These are phyloP conservation scores for Syzygium aqueum DNA, from an alignment of 345 rosid species.

Conservation along the genomic window DNA sequence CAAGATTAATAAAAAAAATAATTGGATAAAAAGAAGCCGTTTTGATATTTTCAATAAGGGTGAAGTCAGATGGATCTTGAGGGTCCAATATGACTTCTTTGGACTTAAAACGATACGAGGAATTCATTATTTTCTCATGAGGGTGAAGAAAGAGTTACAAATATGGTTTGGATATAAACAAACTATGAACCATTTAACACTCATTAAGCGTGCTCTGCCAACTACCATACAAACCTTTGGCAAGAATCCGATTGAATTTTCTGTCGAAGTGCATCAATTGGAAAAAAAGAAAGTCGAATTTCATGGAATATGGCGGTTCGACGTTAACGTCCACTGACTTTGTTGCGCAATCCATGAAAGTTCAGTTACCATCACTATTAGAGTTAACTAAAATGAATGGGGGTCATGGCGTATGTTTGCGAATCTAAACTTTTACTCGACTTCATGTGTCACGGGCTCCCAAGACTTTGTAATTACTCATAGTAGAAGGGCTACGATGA, in stretches of 20 bases:
- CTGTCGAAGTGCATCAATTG: fast-evolving
- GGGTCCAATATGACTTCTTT: too few species aligned
- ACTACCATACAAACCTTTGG: too few species aligned
- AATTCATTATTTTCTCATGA: too few species aligned
- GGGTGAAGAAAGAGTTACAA: too few species aligned
- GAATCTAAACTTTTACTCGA: not conserved
- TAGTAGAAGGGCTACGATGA: not conserved
- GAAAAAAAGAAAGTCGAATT: not conserved
- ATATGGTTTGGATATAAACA: too few species aligned
- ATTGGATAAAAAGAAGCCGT: too few species aligned
- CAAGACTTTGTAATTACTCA: not conserved
- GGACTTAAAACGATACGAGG: too few species aligned
- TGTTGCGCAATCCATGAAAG: not conserved
- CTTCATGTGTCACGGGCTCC: not conserved
- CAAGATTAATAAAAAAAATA: too few species aligned
- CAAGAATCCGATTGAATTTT: not conserved
- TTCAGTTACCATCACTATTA: not conserved
- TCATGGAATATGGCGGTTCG: not conserved
- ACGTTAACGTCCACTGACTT: not conserved
- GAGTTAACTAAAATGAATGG: not conserved
- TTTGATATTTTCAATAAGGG: too few species aligned
- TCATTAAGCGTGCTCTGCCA: too few species aligned
- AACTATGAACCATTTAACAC: too few species aligned
- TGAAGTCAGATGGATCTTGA: too few species aligned
- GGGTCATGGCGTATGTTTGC: not conserved